These are phyloP conservation scores for Termitomyces bulborhizus DNA, from an alignment of 768 basidiomycete species.

Conservation along the genomic window DNA sequence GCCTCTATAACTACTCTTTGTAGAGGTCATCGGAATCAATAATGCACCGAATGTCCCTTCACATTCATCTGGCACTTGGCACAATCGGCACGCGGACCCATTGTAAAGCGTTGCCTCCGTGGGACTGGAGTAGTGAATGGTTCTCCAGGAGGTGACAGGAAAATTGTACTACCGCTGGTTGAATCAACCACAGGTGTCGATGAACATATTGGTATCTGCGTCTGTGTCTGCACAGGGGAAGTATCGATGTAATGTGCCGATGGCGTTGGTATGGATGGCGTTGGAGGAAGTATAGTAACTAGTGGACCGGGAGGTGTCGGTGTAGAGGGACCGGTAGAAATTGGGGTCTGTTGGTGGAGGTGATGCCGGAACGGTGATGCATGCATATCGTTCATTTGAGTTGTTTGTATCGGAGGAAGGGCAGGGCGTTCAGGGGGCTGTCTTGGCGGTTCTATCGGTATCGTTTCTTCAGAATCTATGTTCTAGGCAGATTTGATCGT, in stretches of 20 bases:
- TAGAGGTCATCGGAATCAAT: constrained; percentile 1
- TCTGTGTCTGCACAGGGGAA: constrained; percentile 2
- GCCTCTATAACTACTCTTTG: background rate
- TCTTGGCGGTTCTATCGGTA: background rate
- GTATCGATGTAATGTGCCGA: constrained; percentile 14
- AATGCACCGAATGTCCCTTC: constrained; percentile 70
- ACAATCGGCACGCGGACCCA: constrained; percentile 69
- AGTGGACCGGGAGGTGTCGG: constrained; percentile 12
- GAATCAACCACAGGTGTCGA: constrained; percentile 8
- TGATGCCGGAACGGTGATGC: constrained; percentile 2
- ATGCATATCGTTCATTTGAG: constrained; percentile 4
- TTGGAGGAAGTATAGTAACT: constrained; percentile 24
- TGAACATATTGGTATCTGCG: constrained; percentile 1
- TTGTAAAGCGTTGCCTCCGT: constrained; percentile 49
- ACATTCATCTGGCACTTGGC: constrained; percentile 58
- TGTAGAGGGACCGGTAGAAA: constrained; percentile 4
- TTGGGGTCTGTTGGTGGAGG: constrained; percentile 7
- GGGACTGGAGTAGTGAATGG: constrained; percentile 16
- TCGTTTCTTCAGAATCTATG: constrained; percentile 20
- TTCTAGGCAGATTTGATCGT: constrained; percentile 13
- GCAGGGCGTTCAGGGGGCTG: constrained; percentile 2
- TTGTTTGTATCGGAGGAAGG: constrained; percentile 7
- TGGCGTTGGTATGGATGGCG: constrained; percentile 18
- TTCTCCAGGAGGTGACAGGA: constrained; percentile 12
- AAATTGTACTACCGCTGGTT: constrained; percentile 7